Base-by-base conservation (phyloP, 2,329 filamentous ascomycete species). In the Ceratocystis lukuohia region DNA sequence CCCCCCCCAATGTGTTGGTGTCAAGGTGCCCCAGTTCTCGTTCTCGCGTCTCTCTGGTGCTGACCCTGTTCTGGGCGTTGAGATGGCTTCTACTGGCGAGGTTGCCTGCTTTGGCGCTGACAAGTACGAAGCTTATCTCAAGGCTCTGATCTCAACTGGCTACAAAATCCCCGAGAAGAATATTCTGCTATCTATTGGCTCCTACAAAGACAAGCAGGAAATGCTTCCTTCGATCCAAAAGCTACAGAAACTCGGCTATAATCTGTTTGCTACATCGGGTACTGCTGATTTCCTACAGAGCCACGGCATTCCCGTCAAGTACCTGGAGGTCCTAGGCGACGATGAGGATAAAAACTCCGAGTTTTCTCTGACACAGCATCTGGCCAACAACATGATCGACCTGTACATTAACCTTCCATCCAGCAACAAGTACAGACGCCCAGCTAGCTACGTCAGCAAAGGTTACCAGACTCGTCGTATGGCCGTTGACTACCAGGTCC, bases 391-490 rank as follows among this genome's bases (percentile, higher is more conserved):
- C 79, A 87, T 94, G 76, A 99, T 99, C 72, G 93, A 97, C 75
- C 80, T 99, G 68, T 99, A 99, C 80, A 96, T 99, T 85, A 99
- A 99, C 77, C 77, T 99, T 77, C 94, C 94, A n/a, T 97, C 94
- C 12, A 96, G 85, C 84, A 99, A 99, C 80, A 89, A 92, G 76
- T 99, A 95, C 82, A 86, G 94, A 72, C 87, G 94, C 71, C 94
- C 94, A 41, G 94, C 94, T 72, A 99, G 91, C 80, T 99, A 97
- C 78, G 95, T 99, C 88, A 95, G 89, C 77, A 94, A 94, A 79
- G 94, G 94, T 68, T 99, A 99, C 79, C 88, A 89, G 73, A 97
- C 94, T 66, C 86, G 94, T 75, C 87, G 94, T 76, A 96, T 99
- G 92, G 94, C 94, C 45, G 94, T 99, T 53, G 94, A 96, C 77